Base-by-base conservation (phyloP, 768 basidiomycete genomes). In the Russula ochroleuca region DNA sequence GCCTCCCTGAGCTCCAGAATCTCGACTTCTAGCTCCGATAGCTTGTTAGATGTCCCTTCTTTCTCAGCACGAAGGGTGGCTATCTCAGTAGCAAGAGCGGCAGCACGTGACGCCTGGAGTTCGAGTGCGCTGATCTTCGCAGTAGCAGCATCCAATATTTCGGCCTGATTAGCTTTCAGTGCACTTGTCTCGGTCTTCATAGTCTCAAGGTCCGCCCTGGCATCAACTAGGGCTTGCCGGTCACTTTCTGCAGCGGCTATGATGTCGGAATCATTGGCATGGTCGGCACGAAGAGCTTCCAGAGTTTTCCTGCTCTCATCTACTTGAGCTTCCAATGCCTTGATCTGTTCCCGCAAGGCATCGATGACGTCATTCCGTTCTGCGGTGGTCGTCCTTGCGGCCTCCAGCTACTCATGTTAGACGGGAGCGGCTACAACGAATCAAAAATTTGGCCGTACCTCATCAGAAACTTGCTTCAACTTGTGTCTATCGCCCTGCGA, bases 21-120 rank as follows among this genome's bases (percentile, higher is more conserved):
- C 71, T 93, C 90, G 55, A 94, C 76, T 75, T 94, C 92, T 28
- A 92, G 78, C 69, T 94, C 91, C 0, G 88, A 90, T 5, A 92
- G 76, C 73, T 85, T 90, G 70, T 76, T 78, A 10, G 85, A 81
- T 47, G 76, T 84, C 62, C 91, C 90, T 69, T 88, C 88, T 69
- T 84, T 86, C 73, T 90, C 87, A 14, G 71, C 72, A 72, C 82
- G 84, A 64, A 91, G 76, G 37, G 74, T 75, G 5, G 71, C 73
- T 14, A 90, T 64, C 69, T 87, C 82, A 2, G 77, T 67, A 57
- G 79, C 75, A 23, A 90, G 78, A 8, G 72, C 69, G 25, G 78
- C 77, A 1, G 72, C 73, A 52, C 76, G 76, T 5, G 79, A 74
- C 14, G 76, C 77, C 63, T 81, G 81, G 33, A 74, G 71, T 66